Evolutionary conservation across 192 early-diverging fungal species (phyloP).

Genomic region (Spizellomyces sp.): DNA sequence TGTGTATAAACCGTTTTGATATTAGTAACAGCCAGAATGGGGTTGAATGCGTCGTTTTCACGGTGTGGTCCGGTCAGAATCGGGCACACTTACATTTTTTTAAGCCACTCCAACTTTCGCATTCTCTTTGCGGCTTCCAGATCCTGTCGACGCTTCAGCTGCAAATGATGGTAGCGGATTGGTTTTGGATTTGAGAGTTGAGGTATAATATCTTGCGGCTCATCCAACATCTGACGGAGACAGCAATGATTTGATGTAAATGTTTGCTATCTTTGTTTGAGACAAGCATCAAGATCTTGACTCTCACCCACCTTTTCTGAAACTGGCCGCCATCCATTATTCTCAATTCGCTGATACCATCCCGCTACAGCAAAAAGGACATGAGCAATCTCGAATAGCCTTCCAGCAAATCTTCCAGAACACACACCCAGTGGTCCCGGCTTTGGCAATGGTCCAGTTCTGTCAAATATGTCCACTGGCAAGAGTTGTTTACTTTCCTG

Average conservation of each 20-base stretch:
- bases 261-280: neutral
- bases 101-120: constrained; percentile 58
- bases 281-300: neutral
- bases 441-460: constrained; percentile 12
- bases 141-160: constrained; percentile 48
- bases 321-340: constrained; percentile 65
- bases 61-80: no score
- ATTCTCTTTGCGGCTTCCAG: constrained; percentile 36
- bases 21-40: no score
- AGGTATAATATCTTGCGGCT: neutral
- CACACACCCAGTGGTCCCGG: neutral
- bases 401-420: neutral
- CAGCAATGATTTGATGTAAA: no score
- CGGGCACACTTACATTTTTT: constrained; percentile 44
- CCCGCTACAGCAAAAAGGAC: constrained; percentile 24
- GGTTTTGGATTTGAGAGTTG: constrained; percentile 21
- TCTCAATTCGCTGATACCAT: constrained; percentile 61
- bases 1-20: no score
- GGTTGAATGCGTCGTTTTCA: no score
- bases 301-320: constrained; percentile 43
- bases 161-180: constrained; percentile 49
- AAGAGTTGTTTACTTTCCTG: constrained; percentile 34
- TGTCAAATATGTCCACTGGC: constrained; percentile 50
- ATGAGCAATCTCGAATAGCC: neutral
- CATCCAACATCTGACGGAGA: no score